phyloP scores from a whole-genome alignment of 2,329 filamentous ascomycete species.

The Phialemonium atrogriseum region DNA sequence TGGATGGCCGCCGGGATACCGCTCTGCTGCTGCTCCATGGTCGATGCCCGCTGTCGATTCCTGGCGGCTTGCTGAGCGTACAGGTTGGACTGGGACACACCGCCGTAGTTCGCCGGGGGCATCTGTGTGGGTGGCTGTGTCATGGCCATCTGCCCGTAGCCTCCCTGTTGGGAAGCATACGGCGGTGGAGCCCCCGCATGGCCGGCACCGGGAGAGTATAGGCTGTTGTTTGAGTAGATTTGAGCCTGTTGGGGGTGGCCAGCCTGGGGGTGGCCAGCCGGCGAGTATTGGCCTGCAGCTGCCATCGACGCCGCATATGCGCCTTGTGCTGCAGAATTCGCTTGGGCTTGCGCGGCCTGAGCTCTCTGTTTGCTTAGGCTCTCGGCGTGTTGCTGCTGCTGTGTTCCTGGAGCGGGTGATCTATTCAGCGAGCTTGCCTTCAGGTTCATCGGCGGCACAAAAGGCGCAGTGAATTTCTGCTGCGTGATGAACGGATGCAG shows the following conservation, averaged over 20 bases:
- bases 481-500: slow-evolving; percentile 98
- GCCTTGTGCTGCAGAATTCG: slow-evolving; percentile 57
- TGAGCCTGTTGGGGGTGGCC: slow-evolving; percentile 40
- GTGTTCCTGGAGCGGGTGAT: slow-evolving; percentile 84
- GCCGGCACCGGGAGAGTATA: slow-evolving; percentile 59
- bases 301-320: slow-evolving; percentile 52
- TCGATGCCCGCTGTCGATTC: slow-evolving; percentile 82
- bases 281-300: slow-evolving; percentile 41
- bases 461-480: slow-evolving; percentile 91
- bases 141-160: slow-evolving; percentile 69
- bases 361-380: slow-evolving; percentile 88
- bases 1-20: slow-evolving; percentile 91
- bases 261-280: no score
- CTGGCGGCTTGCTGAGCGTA: slow-evolving; percentile 66
- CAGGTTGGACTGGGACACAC: slow-evolving; percentile 43
- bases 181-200: slow-evolving; percentile 62
- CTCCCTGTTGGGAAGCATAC: slow-evolving; percentile 64
- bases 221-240: slow-evolving; percentile 74
- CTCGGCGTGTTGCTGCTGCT: slow-evolving; percentile 93
- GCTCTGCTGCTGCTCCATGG: slow-evolving; percentile 90
- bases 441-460: slow-evolving; percentile 94
- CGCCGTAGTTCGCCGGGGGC: slow-evolving; percentile 54
- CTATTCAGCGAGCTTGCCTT: slow-evolving; percentile 79
- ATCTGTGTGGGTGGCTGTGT: slow-evolving; percentile 59
- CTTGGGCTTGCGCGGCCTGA: slow-evolving; percentile 59